Base-by-base conservation (phyloP, 1,284 basidiomycete genomes). In the Melampsora larici-populina region DNA sequence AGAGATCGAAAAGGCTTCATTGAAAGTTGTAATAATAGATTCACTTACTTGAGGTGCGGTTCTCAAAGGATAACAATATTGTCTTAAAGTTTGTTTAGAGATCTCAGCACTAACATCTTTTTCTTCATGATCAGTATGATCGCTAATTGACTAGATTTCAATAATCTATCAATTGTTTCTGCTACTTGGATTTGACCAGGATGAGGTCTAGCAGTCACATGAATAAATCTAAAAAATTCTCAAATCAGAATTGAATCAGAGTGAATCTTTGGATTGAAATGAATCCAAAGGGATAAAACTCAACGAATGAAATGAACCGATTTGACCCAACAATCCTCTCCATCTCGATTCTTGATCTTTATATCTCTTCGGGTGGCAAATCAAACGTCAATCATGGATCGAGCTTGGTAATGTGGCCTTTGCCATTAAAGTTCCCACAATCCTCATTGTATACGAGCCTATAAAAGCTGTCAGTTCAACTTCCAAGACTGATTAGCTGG, bases 181-280 rank as follows among this genome's bases (percentile, higher is more conserved):
- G 91, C 91, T 0, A 87, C 88, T 82, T 93, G 90, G 73, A 92
- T 86, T 85, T 94, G 93, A 65, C 92, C 92, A 1, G 91, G 90
- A 82, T 94, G 93, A 24, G 92, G 93, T 40, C 93, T 88, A 21
- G 90, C 89, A 55, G 88, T 85, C 75, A 89, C 86, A 83, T 91
- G 90, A 79, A 94, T 92, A 86, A 95, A 94, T 0, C 75, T 72
- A 60, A 71, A 24, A 26, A 46, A n/a, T n/a, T n/a, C n/a, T 26
- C 31, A 17, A 31, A 64, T 64, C 40, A 67, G 48, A 67, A 13
- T 8, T 4, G 13, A 4, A 43, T 43, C 11, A 43, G 11, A 43
- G 6, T 43, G 11, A 43, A 1, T n/a, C 4, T 24, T 58, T 58
- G 67, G 90, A 88, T 81, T 90, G n/a, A n/a, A n/a, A n/a, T n/a